Conservation (phyloP, 352 stramenopile genomes). For the Bremia lactucae region DNA sequence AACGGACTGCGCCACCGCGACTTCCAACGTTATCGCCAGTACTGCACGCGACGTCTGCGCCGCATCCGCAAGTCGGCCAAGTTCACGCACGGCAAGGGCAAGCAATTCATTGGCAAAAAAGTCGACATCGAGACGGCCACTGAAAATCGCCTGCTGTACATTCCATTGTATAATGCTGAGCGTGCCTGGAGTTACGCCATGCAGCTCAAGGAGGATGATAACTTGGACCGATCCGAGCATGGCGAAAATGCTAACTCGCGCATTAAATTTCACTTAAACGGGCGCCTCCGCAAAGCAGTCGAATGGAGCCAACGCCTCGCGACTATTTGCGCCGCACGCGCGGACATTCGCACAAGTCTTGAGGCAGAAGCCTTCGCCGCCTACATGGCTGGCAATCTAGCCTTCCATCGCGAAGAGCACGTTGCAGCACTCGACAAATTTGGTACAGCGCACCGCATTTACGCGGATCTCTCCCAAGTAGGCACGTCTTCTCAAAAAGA, state of each 20-base stretch:
- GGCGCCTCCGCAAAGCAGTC: slow-evolving; percentile 76
- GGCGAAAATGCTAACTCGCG: slow-evolving; percentile 78
- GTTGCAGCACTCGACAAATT: slow-evolving; percentile 74
- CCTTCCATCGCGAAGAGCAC: slow-evolving; percentile 84
- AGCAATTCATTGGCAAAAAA: slow-evolving; percentile 74
- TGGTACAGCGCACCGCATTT: slow-evolving; percentile 70
- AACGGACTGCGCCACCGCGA: slow-evolving; percentile 85
- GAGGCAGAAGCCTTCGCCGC: slow-evolving; percentile 83
- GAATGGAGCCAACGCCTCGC: slow-evolving; percentile 82
- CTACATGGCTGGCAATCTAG: slow-evolving; percentile 83
- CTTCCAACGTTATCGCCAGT: slow-evolving; percentile 88
- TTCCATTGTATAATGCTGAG: slow-evolving; percentile 86
- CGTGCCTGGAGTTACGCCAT: slow-evolving; percentile 87
- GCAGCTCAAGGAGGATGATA: slow-evolving; percentile 86
- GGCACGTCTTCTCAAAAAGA: slow-evolving; percentile 75
- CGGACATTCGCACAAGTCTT: slow-evolving; percentile 81
- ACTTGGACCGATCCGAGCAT: slow-evolving; percentile 77
- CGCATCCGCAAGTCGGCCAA: slow-evolving; percentile 83
- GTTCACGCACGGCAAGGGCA: slow-evolving; percentile 83
- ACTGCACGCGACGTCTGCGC: slow-evolving; percentile 78
- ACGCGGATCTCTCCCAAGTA: slow-evolving; percentile 71
- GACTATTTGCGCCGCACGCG: slow-evolving; percentile 58
- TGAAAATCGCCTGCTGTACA: slow-evolving; percentile 66
- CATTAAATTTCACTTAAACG: slow-evolving; percentile 85
- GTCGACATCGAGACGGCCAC: slow-evolving; percentile 69